phyloP scores from a whole-genome alignment of 2,329 filamentous ascomycete genomes.

The Colletotrichum tamarilloi region DNA sequence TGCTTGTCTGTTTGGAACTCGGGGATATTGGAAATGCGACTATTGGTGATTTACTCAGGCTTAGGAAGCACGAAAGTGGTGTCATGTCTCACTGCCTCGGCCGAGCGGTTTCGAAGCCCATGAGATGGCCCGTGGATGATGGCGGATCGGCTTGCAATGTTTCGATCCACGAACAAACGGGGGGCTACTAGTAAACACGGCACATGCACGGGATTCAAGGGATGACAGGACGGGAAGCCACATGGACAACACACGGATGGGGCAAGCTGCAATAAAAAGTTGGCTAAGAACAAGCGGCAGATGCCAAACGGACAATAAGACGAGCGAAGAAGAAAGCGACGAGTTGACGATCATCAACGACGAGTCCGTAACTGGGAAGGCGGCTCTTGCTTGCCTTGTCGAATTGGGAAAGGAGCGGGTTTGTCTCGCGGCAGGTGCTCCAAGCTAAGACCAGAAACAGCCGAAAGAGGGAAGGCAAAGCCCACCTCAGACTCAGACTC shows the following conservation, averaged over 20 bases:
- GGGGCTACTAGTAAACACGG: too few species aligned
- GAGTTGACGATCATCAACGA: not conserved
- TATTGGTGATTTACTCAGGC: not conserved
- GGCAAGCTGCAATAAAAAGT: not conserved
- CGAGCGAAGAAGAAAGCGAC: not conserved
- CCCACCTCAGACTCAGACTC: too few species aligned
- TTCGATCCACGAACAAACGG: not conserved
- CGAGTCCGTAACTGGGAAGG: not conserved
- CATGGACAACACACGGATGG: constrained; percentile 8
- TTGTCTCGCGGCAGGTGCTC: not conserved
- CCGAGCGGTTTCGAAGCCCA: not conserved
- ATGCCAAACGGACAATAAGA: not conserved
- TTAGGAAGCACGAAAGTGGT: not conserved
- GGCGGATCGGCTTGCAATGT: not conserved
- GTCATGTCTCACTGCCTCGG: not conserved
- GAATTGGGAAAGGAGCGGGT: not conserved
- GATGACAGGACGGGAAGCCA: constrained; percentile 23
- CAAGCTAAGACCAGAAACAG: not conserved
- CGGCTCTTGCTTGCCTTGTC: not conserved
- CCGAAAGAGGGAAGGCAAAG: not conserved
- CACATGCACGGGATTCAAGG: not conserved
- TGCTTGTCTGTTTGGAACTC: not conserved
- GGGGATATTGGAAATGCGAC: not conserved
- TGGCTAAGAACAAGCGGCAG: too few species aligned
- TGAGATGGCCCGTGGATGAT: not conserved